Evolutionary conservation across 2,329 filamentous ascomycete genomes (phyloP), one percentile per base, ranked within the genome.

Genomic region (Didymella lethalis): DNA sequence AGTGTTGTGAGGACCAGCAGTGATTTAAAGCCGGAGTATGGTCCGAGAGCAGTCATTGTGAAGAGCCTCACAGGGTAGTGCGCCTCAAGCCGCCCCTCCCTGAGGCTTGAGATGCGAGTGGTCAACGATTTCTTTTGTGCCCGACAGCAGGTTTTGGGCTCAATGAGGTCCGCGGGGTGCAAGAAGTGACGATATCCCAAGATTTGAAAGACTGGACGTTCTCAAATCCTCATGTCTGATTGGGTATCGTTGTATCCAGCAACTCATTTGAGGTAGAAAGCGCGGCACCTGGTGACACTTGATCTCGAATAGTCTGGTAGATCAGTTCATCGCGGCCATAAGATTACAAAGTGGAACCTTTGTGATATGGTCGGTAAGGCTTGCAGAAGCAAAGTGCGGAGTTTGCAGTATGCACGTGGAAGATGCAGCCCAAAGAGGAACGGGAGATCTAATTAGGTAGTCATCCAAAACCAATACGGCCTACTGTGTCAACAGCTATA

Each of bases 351-450:
- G 31, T 59, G 50, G 32, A 28, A 7, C 29, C 10, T 31, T 25
- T 43, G 46, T 50, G 41, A 41, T 40, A 16, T 59, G 32, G 46
- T 31, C 51, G 43, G 47, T 41, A 55, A 52, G 43, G 52, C 52
- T 52, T 55, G 57, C 51, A 60, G 43, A 56, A 50, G 48, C 44
- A 48, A 53, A 48, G 12, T 41, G 48, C 43, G 20, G 54, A 57
- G 46, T 40, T 36, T 3, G 18, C 29, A 20, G 16, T 38, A 6
- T 38, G 48, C 57, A 55, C 51, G 48, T 60, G 52, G 45, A 23
- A 45, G 20, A 16, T 36, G 20, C 44, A 56, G 51, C 47, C 48
- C 32, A 25, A 55, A 55, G 52, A 40, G 44, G 56, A 43, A 31
- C 28, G 11, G 18, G 7, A 34, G 16, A 11, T 44, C 50, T 20